A percentile compares a stretch with the other conserved stretches of the same genome.
Evolutionary conservation across 202 grass and related monocot species (phyloP).

Genomic region (Setaria italica): DNA sequence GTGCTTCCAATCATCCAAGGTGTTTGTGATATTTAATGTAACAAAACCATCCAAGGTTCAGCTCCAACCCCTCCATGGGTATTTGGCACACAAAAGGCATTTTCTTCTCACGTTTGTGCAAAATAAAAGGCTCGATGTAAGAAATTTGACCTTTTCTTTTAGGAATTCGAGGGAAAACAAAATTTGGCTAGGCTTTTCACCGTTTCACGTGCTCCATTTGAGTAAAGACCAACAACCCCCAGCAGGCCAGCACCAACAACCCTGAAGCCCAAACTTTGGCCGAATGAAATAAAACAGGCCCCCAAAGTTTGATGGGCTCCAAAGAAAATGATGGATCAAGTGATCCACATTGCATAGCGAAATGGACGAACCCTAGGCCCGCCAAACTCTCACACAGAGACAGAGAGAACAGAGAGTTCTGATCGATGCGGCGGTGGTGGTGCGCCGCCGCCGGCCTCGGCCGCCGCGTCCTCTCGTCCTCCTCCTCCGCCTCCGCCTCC

Average conservation of each 20-base stretch:
- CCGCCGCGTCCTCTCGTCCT: conserved; percentile 68
- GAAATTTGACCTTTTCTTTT: too few species aligned
- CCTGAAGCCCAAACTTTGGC: background rate
- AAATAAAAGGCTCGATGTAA: too few species aligned
- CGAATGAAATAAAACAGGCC: background rate
- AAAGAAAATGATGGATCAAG: background rate
- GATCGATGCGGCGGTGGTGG: conserved; percentile 76
- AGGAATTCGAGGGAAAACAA: too few species aligned
- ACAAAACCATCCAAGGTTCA: too few species aligned
- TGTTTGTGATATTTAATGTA: too few species aligned
- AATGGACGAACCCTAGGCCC: conserved; percentile 32
- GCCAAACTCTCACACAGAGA: background rate
- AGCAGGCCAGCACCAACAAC: background rate
- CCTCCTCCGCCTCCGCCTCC: conserved; percentile 39
- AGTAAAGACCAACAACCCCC: too few species aligned
- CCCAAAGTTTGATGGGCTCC: background rate
- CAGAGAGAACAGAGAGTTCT: background rate
- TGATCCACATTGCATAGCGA: background rate
- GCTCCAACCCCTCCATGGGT: too few species aligned
- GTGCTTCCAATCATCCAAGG: too few species aligned
- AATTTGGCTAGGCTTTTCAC: too few species aligned
- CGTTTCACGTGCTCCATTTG: too few species aligned
- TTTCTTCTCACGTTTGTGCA: too few species aligned
- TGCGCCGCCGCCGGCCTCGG: conserved; percentile 52
- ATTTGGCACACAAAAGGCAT: too few species aligned